Evolutionary conservation across 2,329 filamentous ascomycete species (phyloP), one percentile per base, ranked within the genome.

Genomic region (Akanthomyces lecanii): DNA sequence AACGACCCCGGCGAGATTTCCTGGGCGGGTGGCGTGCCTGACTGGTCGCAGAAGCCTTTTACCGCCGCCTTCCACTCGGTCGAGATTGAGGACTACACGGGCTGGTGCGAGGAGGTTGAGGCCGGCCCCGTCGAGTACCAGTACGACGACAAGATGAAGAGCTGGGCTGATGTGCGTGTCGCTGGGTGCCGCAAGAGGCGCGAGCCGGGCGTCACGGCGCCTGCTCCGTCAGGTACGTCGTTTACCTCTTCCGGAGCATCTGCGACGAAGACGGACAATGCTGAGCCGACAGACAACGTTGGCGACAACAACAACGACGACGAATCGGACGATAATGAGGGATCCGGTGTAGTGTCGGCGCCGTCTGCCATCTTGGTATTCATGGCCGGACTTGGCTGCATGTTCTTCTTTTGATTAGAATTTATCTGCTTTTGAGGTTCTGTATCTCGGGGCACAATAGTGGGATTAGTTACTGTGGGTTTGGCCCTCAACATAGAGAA

Each of bases 1-100:
- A 70, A 79, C 68, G 73, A 82, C 67, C 73, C 80, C n/a, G 87
- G 88, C 54, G 89, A 86, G 28, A 81, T 88, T 63, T 72, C 84
- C 61, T 91, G 88, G 89, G 87, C 88, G 52, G 87, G 88, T 54
- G 88, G 89, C 63, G 59, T 73, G 21, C 73, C 74, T 2, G 67
- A 74, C 56, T 76, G 72, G 72, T 36, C 42, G 25, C 3, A 12
- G 30, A 33, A 38, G 23, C 70, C 72, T 21, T 71, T 71, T 60
- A 58, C 58, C 14, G 72, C 68, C 10, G 65, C 70, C 57, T 71
- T 73, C 63, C 63, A 62, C 50, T 63, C 64, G 3, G 57, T 75
- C 33, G 68, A 70, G 52, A 58, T 75, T 7, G 66, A 70, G 36
- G 73, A 75, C 64, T 73, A 72, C 65, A 60, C 65, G 7, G 72